A percentile compares a stretch with the other conserved stretches of the same genome.
Conservation (phyloP, 2,329 filamentous ascomycete genomes). For the Cladophialophora exuberans region DNA sequence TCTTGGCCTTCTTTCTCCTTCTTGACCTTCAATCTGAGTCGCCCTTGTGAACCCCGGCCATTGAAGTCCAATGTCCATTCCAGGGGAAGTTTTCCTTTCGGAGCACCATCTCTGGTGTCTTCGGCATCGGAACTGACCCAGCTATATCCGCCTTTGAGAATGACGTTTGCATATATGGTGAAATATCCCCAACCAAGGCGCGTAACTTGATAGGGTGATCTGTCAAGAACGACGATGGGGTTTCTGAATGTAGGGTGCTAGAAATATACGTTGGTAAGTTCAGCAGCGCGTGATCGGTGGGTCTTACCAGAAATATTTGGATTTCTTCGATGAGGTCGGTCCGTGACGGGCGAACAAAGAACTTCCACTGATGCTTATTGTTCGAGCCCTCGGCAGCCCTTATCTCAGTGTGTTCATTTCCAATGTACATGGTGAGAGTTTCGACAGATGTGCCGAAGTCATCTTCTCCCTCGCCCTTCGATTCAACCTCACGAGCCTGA, state of each 20-base stretch:
- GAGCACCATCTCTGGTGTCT: slow-evolving; percentile 26
- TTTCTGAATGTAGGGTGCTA: slow-evolving; percentile 32
- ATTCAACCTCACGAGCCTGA: slow-evolving; percentile 13
- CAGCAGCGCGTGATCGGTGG: neutral
- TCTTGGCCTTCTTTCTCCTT: slow-evolving; percentile 32
- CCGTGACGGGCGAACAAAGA: slow-evolving; percentile 29
- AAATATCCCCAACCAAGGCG: slow-evolving; percentile 32
- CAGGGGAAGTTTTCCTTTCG: slow-evolving; percentile 28
- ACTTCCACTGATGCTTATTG: slow-evolving; percentile 33
- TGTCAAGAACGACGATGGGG: slow-evolving; percentile 22
- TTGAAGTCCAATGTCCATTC: slow-evolving; percentile 32
- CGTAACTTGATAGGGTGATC: slow-evolving; percentile 29
- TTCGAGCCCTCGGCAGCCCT: slow-evolving; percentile 21
- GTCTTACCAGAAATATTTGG: slow-evolving; percentile 29
- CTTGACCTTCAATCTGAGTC: slow-evolving; percentile 29
- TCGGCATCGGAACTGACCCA: slow-evolving; percentile 30
- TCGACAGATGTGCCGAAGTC: slow-evolving; percentile 26
- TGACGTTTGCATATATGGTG: slow-evolving; percentile 28
- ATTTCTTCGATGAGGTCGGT: slow-evolving; percentile 33
- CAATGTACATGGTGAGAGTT: slow-evolving; percentile 29
- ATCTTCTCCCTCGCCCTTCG: slow-evolving; percentile 11
- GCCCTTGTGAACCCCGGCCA: slow-evolving; percentile 28
- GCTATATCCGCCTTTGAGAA: slow-evolving; percentile 30
- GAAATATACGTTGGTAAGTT: slow-evolving; percentile 2
- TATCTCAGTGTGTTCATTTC: slow-evolving; percentile 30